Evolutionary conservation across 495 filamentous ascomycete species (phyloP), one percentile per base, ranked within the genome.

Genomic region (Cercophora newfieldiana): DNA sequence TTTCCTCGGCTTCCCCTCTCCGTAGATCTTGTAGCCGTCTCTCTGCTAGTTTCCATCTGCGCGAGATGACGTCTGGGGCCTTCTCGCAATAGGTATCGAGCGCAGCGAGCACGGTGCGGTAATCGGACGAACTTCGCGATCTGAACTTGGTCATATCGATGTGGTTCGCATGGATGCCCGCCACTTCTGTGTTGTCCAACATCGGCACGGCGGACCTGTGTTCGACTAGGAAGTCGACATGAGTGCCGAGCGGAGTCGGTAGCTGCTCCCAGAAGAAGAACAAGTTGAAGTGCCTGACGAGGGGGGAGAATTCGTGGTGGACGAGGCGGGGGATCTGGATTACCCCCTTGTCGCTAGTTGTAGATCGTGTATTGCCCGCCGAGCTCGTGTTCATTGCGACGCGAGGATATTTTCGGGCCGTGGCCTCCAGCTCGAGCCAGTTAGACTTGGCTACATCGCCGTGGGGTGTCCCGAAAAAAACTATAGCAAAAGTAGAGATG

Each of bases 381-480:
- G 30, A 44, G 29, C 28, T n/a, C 7, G 19, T 3, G 3, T 3
- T 26, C 14, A n/a, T 31, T 5, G 19, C 8, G 2, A 21, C 7
- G 25, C 22, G 12, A 24, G 47, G 48, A 7, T 12, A 12, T 54
- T 3, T 14, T 6, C 6, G 25, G 4, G 28, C n/a, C 48, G 30
- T 57, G 14, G 50, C 55, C 47, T 58, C 54, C 7, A 49, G 49
- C 21, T 65, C 37, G 14, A 65, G 54, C 63, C 54, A 65, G 54
- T 47, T 51, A 12, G 33, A 47, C 62, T 29, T 64, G 62, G 5
- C 8, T 3, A 24, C 48, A 2, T 44, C 8, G 1, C 62, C 62
- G 51, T 66, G 64, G 12, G 64, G 64, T 12, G 64, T 66, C 16
- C 47, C 64, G 19, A 66, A 61, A 57, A 66, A 66, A 4, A 66